Base-by-base conservation (phyloP, 331 rosid genomes). In the Saraca asoca region DNA sequence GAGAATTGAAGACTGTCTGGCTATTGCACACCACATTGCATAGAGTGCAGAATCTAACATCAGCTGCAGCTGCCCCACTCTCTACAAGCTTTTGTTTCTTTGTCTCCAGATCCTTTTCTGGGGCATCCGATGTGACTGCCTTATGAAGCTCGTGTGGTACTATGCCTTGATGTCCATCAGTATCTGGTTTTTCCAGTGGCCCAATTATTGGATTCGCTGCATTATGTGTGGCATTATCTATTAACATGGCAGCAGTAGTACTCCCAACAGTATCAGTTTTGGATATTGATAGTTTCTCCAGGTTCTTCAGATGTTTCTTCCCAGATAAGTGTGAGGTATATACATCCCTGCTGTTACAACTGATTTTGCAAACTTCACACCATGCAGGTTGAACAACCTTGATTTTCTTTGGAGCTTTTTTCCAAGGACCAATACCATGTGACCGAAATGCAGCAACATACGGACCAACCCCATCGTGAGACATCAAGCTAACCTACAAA, bases 21-120 rank as follows among this genome's bases (percentile, higher is more conserved):
- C 91, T 87, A 61, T 90, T 87, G 68, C 96, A 90, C 39, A 85
- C 91, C 71, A 90, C 96, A 61, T 81, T 90, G 75, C 95, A 90
- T 16, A 83, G 43, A 5, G 64, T 60, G 69, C 95, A 83, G 2
- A 59, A 52, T 64, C 62, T 85, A 52, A 85, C 78, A 33, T 62
- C 64, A 51, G 18, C 31, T 4, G 58, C 84, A 5, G 73, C 74
- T 14, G 78, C 78, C 7, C 91, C 95, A 43, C 79, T 77, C 42
- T 58, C 68, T 5, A 85, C 49, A 46, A 87, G 48, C 75, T 87
- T 90, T 0, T 58, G 79, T 55, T 64, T 87, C 87, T 90, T 90
- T 0, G 66, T 50, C 79, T 85, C 88, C 18, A 83, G 56, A 57
- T 78, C 85, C 65, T 77, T 45, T 62, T 62, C 69, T 0, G 68